These are phyloP conservation scores for Hyphodiscus sp. DNA, from an alignment of 2,329 filamentous ascomycete genomes.

Conservation along the genomic window DNA sequence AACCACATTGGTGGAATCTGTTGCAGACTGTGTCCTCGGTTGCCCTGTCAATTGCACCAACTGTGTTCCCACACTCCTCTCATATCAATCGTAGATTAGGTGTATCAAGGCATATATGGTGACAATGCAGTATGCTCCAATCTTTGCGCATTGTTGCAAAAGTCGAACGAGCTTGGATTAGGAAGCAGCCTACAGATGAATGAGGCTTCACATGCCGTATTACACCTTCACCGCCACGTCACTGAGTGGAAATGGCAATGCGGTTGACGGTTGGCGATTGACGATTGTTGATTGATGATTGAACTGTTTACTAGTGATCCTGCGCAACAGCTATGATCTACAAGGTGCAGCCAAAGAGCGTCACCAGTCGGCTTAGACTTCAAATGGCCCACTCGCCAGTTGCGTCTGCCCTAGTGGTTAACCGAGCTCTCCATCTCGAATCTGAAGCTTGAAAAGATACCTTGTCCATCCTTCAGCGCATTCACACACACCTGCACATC, in stretches of 20 bases:
- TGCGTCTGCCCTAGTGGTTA: conserved; percentile 2
- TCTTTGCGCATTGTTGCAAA: background rate
- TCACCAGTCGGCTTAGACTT: conserved; percentile 12
- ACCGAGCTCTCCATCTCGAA: background rate
- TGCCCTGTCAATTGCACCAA: conserved; percentile 1
- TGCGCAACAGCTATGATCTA: conserved; percentile 14
- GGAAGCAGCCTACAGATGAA: background rate
- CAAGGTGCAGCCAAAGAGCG: conserved; percentile 1
- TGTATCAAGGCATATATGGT: background rate
- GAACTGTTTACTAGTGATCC: conserved; percentile 11
- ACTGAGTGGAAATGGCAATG: background rate
- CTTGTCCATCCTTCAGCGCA: background rate
- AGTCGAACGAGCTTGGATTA: conserved; percentile 8
- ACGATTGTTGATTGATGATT: conserved; percentile 1
- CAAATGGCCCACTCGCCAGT: conserved; percentile 6
- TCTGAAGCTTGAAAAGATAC: background rate
- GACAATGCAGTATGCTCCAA: conserved; percentile 4
- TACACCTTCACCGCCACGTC: conserved; percentile 6
- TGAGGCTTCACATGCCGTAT: background rate
- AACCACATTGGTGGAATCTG: background rate
- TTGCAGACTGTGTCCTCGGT: background rate
- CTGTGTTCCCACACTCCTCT: conserved; percentile 14
- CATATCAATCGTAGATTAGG: conserved; percentile 10
- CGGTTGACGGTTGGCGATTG: too few species aligned
- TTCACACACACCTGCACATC: background rate